Evolutionary conservation across 177 flowering plant species (phyloP).

Genomic region (Tripterygium wilfordii): DNA sequence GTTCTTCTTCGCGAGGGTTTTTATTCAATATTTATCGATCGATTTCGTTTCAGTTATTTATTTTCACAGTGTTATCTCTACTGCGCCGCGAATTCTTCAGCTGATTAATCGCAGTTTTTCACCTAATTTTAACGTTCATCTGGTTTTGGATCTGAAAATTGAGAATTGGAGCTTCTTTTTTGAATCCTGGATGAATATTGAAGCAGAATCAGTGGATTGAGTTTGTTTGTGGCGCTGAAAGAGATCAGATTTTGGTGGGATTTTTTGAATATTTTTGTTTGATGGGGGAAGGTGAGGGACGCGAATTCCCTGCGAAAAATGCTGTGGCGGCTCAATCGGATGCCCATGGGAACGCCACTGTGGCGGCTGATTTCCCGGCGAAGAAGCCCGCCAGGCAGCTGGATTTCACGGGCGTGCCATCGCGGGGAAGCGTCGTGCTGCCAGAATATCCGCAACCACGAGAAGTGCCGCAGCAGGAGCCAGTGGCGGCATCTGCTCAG

Average conservation of each 20-base stretch:
- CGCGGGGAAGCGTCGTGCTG: conserved; percentile 10
- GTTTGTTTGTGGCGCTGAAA: background rate
- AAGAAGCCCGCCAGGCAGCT: conserved; percentile 84
- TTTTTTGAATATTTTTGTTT: conserved; percentile 17
- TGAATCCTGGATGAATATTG: conserved; percentile 13
- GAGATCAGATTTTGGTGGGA: background rate
- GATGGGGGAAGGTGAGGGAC: conserved; percentile 60
- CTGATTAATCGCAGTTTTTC: conserved; percentile 6
- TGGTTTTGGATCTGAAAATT: conserved; percentile 26
- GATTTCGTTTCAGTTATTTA: background rate
- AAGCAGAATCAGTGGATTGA: conserved; percentile 14
- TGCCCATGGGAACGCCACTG: no score
- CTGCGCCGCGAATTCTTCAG: background rate
- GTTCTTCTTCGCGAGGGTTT: background rate
- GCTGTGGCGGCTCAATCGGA: conserved; percentile 31
- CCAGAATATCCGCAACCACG: conserved; percentile 28
- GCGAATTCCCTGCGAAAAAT: conserved; percentile 42
- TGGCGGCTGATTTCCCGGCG: conserved; percentile 36
- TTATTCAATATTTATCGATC: no score
- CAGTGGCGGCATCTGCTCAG: no score
- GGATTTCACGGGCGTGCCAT: conserved; percentile 42
- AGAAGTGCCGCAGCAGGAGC: conserved; percentile 4
- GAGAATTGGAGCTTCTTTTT: conserved; percentile 18
- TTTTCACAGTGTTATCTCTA: conserved; percentile 2
- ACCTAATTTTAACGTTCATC: no score